A percentile compares a stretch with the other conserved stretches of the same genome.
Conservation (phyloP, 352 stramenopile species). For the Pythium brassicae region DNA sequence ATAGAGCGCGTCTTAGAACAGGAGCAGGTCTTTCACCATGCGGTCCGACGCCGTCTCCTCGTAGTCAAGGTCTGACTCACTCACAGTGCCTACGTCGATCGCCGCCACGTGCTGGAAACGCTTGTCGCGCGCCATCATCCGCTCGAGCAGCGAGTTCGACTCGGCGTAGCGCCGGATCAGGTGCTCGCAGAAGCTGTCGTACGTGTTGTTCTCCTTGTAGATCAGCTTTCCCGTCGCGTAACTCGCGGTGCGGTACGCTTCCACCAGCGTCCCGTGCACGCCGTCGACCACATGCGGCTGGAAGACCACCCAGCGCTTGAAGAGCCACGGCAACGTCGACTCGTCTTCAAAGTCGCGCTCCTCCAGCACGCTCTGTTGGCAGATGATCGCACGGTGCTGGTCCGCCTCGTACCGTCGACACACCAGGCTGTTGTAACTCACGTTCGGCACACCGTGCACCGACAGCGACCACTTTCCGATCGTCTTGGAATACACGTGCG, state of each 20-base stretch:
- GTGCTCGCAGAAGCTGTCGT: conserved; percentile 88
- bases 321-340: conserved; percentile 77
- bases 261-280: conserved; percentile 71
- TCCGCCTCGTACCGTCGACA: conserved; percentile 53
- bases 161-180: conserved; percentile 83
- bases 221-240: conserved; percentile 80
- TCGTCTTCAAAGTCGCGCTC: conserved; percentile 82
- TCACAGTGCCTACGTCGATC: conserved; percentile 28
- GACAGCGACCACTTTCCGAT: conserved; percentile 81
- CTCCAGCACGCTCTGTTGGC: conserved; percentile 80
- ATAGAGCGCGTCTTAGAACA: conserved; percentile 51
- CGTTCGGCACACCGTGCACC: conserved; percentile 77
- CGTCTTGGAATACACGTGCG: conserved; percentile 81
- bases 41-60: conserved; percentile 72
- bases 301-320: conserved; percentile 89
- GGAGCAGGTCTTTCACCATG: conserved; percentile 83
- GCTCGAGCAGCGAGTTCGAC: conserved; percentile 76
- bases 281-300: conserved; percentile 61
- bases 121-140: conserved; percentile 78
- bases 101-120: conserved; percentile 52
- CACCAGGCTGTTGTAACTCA: conserved; percentile 86
- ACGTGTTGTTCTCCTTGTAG: conserved; percentile 88
- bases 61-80: conserved; percentile 28
- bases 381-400: conserved; percentile 67
- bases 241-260: conserved; percentile 79